Evolutionary conservation across 2,329 filamentous ascomycete genomes (phyloP).

Genomic region (Cordyceps fumosorosea): DNA sequence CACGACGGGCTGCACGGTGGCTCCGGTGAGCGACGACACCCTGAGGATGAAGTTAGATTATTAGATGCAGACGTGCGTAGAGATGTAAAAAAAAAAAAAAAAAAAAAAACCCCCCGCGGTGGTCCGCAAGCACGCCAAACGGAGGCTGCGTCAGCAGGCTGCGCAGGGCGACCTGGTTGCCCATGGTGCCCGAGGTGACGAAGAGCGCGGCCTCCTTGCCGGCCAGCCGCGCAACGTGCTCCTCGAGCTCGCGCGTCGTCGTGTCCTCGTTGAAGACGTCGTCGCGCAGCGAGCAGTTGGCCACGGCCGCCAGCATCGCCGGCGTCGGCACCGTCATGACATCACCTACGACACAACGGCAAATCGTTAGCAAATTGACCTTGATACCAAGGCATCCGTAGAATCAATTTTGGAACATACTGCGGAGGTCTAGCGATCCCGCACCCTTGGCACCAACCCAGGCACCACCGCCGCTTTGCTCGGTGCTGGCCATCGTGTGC

Average conservation of each 20-base stretch:
- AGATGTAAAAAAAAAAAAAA: no score
- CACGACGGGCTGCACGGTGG: constrained; percentile 58
- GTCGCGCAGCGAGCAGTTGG: constrained; percentile 68
- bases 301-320: constrained; percentile 76
- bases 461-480: constrained; percentile 16
- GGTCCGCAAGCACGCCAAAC: constrained; percentile 72
- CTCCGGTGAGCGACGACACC: constrained; percentile 64
- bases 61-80: constrained; percentile 16
- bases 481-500: background rate
- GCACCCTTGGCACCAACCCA: constrained; percentile 33
- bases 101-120: constrained; percentile 53
- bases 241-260: constrained; percentile 70
- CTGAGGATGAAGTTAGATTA: constrained; percentile 32
- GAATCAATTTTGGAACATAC: constrained; percentile 20
- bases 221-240: constrained; percentile 64
- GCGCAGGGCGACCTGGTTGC: constrained; percentile 79
- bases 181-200: constrained; percentile 88
- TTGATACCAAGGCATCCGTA: no score
- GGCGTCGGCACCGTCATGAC: constrained; percentile 65
- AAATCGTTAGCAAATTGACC: no score
- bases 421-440: constrained; percentile 34
- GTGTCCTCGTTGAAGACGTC: constrained; percentile 78
- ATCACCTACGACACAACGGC: constrained; percentile 32
- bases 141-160: constrained; percentile 74
- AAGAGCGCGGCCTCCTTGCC: constrained; percentile 73